phyloP scores from a whole-genome alignment of 805 yeast species.

The Starmerella vaccinii region DNA sequence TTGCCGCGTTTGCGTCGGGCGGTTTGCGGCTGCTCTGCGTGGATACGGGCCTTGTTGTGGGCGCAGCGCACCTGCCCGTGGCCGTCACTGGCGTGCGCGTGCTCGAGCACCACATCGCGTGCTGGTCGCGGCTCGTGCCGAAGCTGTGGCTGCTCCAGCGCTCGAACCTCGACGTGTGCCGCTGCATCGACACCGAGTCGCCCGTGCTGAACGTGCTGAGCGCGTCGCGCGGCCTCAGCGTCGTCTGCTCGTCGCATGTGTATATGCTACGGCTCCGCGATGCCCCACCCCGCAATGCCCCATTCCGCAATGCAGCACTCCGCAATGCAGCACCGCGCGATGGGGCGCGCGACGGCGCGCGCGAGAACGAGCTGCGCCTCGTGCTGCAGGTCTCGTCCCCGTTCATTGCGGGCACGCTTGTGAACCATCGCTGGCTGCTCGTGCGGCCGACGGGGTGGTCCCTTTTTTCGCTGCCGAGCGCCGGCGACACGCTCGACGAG shows the following conservation, averaged over 20 bases:
- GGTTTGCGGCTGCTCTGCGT: not conserved
- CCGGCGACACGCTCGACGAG: not conserved
- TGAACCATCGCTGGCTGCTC: not conserved
- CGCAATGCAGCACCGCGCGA: too few relatives aligned
- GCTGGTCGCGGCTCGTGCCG: constrained; percentile 5
- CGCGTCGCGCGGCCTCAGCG: not conserved
- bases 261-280: not conserved
- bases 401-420: not conserved
- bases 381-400: not conserved
- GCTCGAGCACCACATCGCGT: constrained; percentile 13
- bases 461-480: not conserved
- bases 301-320: too few relatives aligned
- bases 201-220: constrained; percentile 8
- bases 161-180: constrained; percentile 9
- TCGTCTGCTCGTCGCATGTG: constrained; percentile 9
- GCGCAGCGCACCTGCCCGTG: not conserved
- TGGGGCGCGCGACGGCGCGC: too few relatives aligned
- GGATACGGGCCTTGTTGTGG: not conserved
- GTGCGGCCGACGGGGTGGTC: constrained; percentile 9
- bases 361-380: not conserved
- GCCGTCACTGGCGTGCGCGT: constrained; percentile 5
- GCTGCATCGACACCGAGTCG: constrained; percentile 1
- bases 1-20: not conserved
- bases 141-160: constrained; percentile 10
- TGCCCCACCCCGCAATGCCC: too few relatives aligned